Evolutionary conservation across 345 rosid genomes (phyloP).

Genomic region (Hibiscus trionum): DNA sequence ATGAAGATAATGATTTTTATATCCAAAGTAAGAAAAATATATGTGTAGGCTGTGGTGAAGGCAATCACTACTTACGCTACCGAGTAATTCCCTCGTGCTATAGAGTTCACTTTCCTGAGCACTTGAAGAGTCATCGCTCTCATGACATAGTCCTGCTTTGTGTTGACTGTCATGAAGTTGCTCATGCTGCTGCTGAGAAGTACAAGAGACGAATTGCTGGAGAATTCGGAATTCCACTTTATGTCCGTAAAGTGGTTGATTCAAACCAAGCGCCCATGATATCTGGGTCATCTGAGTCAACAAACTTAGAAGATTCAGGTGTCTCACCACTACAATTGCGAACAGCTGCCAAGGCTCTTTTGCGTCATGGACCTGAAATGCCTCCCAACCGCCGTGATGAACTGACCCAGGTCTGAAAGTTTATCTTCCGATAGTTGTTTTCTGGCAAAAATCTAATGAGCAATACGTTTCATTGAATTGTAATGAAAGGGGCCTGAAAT

Average conservation of each 20-base stretch:
- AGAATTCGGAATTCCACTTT: constrained; percentile 84
- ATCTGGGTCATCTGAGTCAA: constrained; percentile 35
- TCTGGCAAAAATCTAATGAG: background rate
- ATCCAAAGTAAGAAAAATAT: constrained; percentile 89
- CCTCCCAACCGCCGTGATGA: constrained; percentile 71
- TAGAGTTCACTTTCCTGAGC: constrained; percentile 96
- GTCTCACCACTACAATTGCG: constrained; percentile 89
- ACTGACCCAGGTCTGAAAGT: constrained; percentile 46
- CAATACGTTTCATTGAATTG: background rate
- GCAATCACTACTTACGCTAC: constrained; percentile 85
- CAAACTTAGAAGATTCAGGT: constrained; percentile 46
- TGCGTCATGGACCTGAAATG: constrained; percentile 83
- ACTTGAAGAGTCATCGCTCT: constrained; percentile 95
- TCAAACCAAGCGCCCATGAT: constrained; percentile 33
- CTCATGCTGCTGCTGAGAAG: constrained; percentile 96
- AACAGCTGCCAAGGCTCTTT: constrained; percentile 53
- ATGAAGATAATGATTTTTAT: constrained; percentile 92
- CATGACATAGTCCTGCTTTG: constrained; percentile 95
- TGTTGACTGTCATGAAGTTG: constrained; percentile 93
- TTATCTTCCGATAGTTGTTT: background rate
- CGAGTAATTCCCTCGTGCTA: constrained; percentile 93
- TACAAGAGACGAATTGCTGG: constrained; percentile 61
- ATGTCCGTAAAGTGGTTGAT: constrained; percentile 67
- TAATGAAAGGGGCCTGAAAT: background rate
- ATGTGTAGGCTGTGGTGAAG: constrained; percentile 95